Percentiles rank a stretch among this genome's conserved stretches.
Conservation (phyloP, 169 alveolate species). For the Neospora caninum region DNA sequence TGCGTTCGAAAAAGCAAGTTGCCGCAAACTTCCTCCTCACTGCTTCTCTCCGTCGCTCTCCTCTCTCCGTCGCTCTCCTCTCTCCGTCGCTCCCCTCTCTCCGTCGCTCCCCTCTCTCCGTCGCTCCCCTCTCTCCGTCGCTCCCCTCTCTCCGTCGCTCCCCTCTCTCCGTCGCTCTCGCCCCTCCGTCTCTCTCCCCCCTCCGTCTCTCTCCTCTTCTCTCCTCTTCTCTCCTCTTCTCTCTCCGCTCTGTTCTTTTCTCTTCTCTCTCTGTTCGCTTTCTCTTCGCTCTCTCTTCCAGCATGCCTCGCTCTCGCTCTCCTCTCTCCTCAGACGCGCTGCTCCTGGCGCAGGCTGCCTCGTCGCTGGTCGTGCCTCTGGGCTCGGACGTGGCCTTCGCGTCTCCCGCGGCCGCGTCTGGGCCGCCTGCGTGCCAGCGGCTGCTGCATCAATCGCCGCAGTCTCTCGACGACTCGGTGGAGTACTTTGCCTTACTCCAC, state of each 20-base stretch:
- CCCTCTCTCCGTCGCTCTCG: not conserved
- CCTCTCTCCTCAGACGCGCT: constrained; percentile 25
- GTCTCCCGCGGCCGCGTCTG: not conserved
- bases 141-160: not conserved
- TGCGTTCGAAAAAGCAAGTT: too few relatives aligned
- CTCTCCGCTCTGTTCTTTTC: not conserved
- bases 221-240: not conserved
- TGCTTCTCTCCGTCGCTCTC: not conserved
- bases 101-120: not conserved
- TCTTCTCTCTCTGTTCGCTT: not conserved
- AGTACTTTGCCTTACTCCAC: constrained; percentile 46
- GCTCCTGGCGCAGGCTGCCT: constrained; percentile 46
- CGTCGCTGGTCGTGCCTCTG: constrained; percentile 43
- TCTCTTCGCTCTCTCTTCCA: not conserved
- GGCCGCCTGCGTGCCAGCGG: not conserved
- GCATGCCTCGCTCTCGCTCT: not conserved
- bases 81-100: not conserved
- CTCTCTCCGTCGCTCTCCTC: not conserved
- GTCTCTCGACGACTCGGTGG: constrained; percentile 59
- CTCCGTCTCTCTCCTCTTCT: not conserved
- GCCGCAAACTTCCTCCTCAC: not conserved
- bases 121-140: not conserved
- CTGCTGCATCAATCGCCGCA: constrained; percentile 37
- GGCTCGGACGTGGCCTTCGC: not conserved
- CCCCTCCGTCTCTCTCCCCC: not conserved